These are phyloP conservation scores for Bipolaris gigantea DNA, from an alignment of 2,329 filamentous ascomycete species.

Conservation along the genomic window DNA sequence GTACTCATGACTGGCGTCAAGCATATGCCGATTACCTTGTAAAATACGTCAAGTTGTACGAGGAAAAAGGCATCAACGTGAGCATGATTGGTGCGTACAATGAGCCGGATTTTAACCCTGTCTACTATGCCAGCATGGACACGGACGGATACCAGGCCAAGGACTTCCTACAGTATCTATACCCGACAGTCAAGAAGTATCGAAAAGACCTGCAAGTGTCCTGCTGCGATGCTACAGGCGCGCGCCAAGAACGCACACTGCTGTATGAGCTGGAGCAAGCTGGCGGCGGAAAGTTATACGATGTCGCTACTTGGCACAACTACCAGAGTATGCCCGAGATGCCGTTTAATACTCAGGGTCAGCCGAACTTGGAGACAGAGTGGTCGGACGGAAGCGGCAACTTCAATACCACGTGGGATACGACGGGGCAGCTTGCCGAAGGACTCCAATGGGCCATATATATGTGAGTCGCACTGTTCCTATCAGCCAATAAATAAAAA, in stretches of 20 bases:
- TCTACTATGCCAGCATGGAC: slow-evolving; percentile 51
- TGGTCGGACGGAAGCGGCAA: slow-evolving; percentile 47
- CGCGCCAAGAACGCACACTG: slow-evolving; percentile 6
- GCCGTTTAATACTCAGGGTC: slow-evolving; percentile 44
- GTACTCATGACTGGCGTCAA: slow-evolving; percentile 51
- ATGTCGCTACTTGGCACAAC: slow-evolving; percentile 44
- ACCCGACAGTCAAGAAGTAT: slow-evolving; percentile 40
- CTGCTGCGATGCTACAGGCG: slow-evolving; percentile 49
- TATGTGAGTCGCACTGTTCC: slow-evolving; percentile 37
- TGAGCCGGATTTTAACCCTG: slow-evolving; percentile 45
- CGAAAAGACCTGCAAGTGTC: slow-evolving; percentile 39
- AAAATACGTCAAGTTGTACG: slow-evolving; percentile 49
- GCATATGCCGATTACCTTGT: slow-evolving; percentile 53
- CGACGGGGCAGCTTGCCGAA: slow-evolving; percentile 50
- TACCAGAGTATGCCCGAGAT: slow-evolving; percentile 47
- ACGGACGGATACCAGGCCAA: slow-evolving; percentile 51
- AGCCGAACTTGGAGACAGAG: slow-evolving; percentile 56
- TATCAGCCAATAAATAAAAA: slow-evolving; percentile 22
- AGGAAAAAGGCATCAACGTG: slow-evolving; percentile 42
- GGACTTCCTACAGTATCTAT: slow-evolving; percentile 53
- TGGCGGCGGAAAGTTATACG: slow-evolving; percentile 42
- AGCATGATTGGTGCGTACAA: slow-evolving; percentile 48
- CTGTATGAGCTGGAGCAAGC: slow-evolving; percentile 34
- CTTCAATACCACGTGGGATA: slow-evolving; percentile 49
- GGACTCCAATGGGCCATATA: slow-evolving; percentile 59